Percentiles rank a stretch among this genome's conserved stretches.
These are phyloP conservation scores for Candida sp. DNA, from an alignment of 1,139 yeast genomes.

Conservation along the genomic window DNA sequence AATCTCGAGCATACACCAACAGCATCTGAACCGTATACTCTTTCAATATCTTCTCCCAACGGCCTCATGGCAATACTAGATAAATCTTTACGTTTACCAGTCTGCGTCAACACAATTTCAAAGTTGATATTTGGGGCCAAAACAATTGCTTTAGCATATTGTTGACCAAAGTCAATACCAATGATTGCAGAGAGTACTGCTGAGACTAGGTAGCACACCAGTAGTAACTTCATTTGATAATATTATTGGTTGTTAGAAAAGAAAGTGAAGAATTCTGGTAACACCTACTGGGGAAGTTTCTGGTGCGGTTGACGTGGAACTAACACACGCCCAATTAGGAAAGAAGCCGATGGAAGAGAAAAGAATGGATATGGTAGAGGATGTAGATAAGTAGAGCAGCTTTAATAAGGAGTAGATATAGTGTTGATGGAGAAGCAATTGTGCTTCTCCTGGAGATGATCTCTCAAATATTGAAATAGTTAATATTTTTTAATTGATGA, in stretches of 20 bases:
- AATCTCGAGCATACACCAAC: conserved; percentile 67
- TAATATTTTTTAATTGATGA: too few species aligned
- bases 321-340: too few species aligned
- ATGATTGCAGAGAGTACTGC: conserved; percentile 55
- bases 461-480: too few species aligned
- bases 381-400: too few species aligned
- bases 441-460: too few species aligned
- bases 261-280: too few species aligned
- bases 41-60: conserved; percentile 47
- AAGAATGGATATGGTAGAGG: too few species aligned
- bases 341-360: background rate
- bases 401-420: too few species aligned
- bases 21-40: conserved; percentile 79
- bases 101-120: conserved; percentile 85
- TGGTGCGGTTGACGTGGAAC: background rate
- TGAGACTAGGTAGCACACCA: conserved; percentile 11
- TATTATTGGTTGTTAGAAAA: background rate
- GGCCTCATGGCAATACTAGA: conserved; percentile 3
- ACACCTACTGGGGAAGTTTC: background rate
- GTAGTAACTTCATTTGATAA: conserved; percentile 7
- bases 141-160: conserved; percentile 80
- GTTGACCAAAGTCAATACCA: conserved; percentile 90
- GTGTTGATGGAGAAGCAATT: too few species aligned
- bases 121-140: conserved; percentile 90
- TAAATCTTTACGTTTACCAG: conserved; percentile 83